phyloP scores from a whole-genome alignment of 1,284 basidiomycete species.

The Mycosarcoma maydis region DNA sequence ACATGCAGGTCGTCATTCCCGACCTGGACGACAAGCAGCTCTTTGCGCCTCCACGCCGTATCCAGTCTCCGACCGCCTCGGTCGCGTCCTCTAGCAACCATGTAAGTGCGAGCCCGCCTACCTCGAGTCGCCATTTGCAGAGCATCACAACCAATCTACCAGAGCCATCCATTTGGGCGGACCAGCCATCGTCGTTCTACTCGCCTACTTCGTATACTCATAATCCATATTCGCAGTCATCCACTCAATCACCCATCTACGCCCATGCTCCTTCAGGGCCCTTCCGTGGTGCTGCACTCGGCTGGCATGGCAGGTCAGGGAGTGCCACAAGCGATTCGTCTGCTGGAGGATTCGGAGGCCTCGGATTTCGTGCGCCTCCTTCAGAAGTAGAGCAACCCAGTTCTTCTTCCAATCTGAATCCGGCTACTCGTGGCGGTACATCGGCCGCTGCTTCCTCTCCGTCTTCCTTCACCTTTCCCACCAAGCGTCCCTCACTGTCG shows the following conservation, averaged over 20 bases:
- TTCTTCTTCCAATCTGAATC: conserved; percentile 9
- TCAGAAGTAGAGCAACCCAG: conserved; percentile 13
- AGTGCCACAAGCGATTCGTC: conserved; percentile 49
- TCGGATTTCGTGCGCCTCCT: conserved; percentile 27
- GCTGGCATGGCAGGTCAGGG: conserved; percentile 43
- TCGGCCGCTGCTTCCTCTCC: conserved; percentile 7
- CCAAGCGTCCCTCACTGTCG: conserved; percentile 18
- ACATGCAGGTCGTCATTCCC: conserved; percentile 64
- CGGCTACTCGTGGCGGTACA: conserved; percentile 5
- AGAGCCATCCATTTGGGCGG: conserved; percentile 8
- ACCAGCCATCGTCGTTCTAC: conserved; percentile 7
- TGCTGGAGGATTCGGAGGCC: conserved; percentile 39
- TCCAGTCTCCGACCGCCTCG: conserved; percentile 29
- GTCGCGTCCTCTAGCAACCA: conserved; percentile 14
- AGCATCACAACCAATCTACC: conserved; percentile 25
- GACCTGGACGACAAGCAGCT: conserved; percentile 62
- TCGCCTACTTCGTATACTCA: conserved; percentile 12
- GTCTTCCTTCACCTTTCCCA: conserved; percentile 35
- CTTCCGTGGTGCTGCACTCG: conserved; percentile 47
- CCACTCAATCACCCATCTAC: conserved; percentile 28
- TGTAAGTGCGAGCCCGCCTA: conserved; percentile 16
- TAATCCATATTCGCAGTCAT: conserved; percentile 13
- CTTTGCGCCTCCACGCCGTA: conserved; percentile 32
- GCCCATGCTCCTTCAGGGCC: conserved; percentile 28
- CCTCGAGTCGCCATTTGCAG: conserved; percentile 42